These are phyloP conservation scores for Lyophyllum atratum DNA, from an alignment of 768 basidiomycete genomes.

Conservation along the genomic window DNA sequence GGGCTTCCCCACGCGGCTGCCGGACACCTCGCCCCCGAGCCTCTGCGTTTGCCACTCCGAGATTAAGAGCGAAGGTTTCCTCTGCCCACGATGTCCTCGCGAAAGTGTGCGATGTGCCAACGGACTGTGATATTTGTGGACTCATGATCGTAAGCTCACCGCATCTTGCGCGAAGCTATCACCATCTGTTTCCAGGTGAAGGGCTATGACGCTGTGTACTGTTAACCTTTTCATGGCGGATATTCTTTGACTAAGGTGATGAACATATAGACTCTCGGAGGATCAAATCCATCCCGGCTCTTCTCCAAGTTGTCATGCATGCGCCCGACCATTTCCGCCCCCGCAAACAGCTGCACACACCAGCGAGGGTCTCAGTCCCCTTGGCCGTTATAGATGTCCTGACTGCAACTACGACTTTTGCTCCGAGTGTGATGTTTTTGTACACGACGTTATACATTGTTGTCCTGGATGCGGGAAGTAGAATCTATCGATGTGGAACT, in stretches of 20 bases:
- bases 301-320: constrained; percentile 69
- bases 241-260: not conserved
- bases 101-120: constrained; percentile 97
- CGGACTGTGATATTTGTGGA: constrained; percentile 96
- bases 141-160: constrained; percentile 98
- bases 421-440: constrained; percentile 93
- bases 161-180: constrained; percentile 94
- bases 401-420: constrained; percentile 90
- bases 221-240: constrained; percentile 30
- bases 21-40: constrained; percentile 78
- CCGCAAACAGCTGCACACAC: constrained; percentile 41
- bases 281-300: constrained; percentile 32
- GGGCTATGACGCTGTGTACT: constrained; percentile 78
- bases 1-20: constrained; percentile 95
- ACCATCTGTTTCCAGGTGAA: constrained; percentile 96
- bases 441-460: constrained; percentile 93
- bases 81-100: constrained; percentile 93
- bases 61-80: constrained; percentile 89
- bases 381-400: constrained; percentile 88
- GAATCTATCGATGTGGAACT: not conserved
- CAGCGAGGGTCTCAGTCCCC: constrained; percentile 74
- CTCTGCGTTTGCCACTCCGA: constrained; percentile 94
- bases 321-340: constrained; percentile 68
- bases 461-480: constrained; percentile 83
- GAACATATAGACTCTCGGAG: constrained; percentile 38